Evolutionary conservation across 1,284 basidiomycete species (phyloP).

Genomic region (Irpex sp.): DNA sequence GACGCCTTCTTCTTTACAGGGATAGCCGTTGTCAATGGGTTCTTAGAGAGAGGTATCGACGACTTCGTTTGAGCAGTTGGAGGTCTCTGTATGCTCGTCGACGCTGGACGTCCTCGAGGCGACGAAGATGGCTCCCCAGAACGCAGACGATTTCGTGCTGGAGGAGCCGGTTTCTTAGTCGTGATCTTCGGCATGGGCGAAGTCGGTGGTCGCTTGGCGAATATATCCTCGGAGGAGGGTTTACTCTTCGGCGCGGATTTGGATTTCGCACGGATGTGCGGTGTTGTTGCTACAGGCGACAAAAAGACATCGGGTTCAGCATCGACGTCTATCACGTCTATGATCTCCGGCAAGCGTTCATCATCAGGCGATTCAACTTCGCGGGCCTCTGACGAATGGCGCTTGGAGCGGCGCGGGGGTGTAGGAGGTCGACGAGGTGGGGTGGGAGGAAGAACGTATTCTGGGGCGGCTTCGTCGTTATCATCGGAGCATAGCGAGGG

Average conservation of each 20-base stretch:
- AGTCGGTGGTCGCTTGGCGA: slow-evolving; percentile 53
- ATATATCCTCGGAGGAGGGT: slow-evolving; percentile 29
- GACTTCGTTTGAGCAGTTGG: background rate
- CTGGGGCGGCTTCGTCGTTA: slow-evolving; percentile 38
- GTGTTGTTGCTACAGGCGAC: background rate
- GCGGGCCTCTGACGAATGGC: background rate
- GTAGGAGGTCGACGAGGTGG: slow-evolving; percentile 1
- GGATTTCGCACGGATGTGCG: background rate
- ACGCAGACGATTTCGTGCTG: slow-evolving; percentile 30
- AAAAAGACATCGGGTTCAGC: background rate
- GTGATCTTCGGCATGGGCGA: slow-evolving; percentile 55
- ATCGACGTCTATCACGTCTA: slow-evolving; percentile 6
- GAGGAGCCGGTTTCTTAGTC: slow-evolving; percentile 51
- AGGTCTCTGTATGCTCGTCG: background rate
- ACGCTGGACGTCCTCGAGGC: background rate
- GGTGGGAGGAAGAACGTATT: slow-evolving; percentile 39
- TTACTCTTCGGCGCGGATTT: background rate
- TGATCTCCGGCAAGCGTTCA: slow-evolving; percentile 10
- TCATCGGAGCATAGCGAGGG: slow-evolving; percentile 66
- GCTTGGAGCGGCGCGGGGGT: slow-evolving; percentile 1
- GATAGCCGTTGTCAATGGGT: background rate
- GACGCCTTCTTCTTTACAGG: background rate
- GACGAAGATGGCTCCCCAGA: background rate
- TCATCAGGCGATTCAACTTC: slow-evolving; percentile 1
- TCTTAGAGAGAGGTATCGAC: background rate